Evolutionary conservation across 1,284 basidiomycete species (phyloP).

Genomic region (Pterula multifida): DNA sequence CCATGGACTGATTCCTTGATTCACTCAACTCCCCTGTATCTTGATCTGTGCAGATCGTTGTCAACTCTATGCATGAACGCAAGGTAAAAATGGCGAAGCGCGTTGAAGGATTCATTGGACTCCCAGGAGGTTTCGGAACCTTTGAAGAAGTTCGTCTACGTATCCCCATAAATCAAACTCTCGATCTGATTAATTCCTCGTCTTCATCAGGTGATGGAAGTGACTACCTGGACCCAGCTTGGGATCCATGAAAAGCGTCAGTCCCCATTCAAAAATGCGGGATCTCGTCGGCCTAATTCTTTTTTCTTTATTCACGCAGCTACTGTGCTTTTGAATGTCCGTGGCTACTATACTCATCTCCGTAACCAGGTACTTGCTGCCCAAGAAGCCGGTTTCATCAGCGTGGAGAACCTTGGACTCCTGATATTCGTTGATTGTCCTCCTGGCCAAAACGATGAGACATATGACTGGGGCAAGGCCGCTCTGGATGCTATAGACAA

Average conservation of each 20-base stretch:
- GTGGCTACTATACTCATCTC: slow-evolving; percentile 72
- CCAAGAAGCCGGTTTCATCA: slow-evolving; percentile 68
- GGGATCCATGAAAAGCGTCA: slow-evolving; percentile 81
- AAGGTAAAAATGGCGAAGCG: slow-evolving; percentile 82
- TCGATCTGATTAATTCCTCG: not conserved
- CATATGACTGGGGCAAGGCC: slow-evolving; percentile 69
- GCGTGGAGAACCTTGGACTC: slow-evolving; percentile 42
- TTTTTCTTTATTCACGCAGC: slow-evolving; percentile 27
- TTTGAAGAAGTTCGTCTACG: slow-evolving; percentile 65
- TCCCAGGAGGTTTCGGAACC: slow-evolving; percentile 88
- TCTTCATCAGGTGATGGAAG: slow-evolving; percentile 63
- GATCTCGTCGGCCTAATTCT: not conserved
- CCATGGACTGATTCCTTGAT: too few species aligned
- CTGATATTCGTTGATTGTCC: slow-evolving; percentile 69
- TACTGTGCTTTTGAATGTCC: slow-evolving; percentile 74
- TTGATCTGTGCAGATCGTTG: slow-evolving; percentile 39
- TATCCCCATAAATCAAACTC: not conserved
- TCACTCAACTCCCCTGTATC: not conserved
- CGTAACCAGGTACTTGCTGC: slow-evolving; percentile 58
- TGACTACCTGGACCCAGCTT: slow-evolving; percentile 84
- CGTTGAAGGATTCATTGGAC: slow-evolving; percentile 68
- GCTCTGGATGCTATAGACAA: slow-evolving; percentile 51
- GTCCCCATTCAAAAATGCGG: slow-evolving; percentile 13
- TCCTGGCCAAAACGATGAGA: slow-evolving; percentile 32
- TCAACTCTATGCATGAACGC: slow-evolving; percentile 85